Evolutionary conservation across 2,329 filamentous ascomycete genomes (phyloP).

Genomic region (Falciphora oryzae): DNA sequence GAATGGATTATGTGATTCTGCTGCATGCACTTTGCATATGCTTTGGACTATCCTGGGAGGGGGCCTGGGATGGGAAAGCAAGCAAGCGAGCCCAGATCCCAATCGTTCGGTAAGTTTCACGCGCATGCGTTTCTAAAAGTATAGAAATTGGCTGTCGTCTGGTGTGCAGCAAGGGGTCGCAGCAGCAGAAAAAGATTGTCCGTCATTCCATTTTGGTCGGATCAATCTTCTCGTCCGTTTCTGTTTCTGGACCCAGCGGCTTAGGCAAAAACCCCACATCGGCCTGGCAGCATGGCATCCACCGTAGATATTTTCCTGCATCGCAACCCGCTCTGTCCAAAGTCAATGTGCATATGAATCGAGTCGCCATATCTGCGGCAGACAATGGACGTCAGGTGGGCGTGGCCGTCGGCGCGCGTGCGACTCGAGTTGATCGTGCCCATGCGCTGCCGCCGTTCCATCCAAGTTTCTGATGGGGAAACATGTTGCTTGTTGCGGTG

Average conservation of each 20-base stretch:
- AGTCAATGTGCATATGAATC: not conserved
- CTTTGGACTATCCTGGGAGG: too few relatives aligned
- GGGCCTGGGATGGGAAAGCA: not conserved
- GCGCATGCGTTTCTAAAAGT: not conserved
- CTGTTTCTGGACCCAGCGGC: not conserved
- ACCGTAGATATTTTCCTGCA: not conserved
- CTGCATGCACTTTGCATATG: not conserved
- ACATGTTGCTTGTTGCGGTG: constrained; percentile 1
- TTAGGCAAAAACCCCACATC: not conserved
- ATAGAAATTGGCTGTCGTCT: not conserved
- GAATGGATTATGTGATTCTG: too few relatives aligned
- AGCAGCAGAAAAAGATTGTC: not conserved
- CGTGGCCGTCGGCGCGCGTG: too few relatives aligned
- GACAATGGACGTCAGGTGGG: not conserved
- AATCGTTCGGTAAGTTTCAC: not conserved
- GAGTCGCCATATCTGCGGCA: not conserved
- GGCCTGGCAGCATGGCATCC: not conserved
- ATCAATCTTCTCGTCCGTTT: not conserved
- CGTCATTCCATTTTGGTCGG: not conserved
- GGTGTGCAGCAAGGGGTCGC: not conserved
- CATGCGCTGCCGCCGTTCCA: not conserved
- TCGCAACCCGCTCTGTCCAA: not conserved
- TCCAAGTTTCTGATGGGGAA: not conserved
- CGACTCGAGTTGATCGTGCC: not conserved
- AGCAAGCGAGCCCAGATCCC: not conserved